Evolutionary conservation across 2,329 filamentous ascomycete genomes (phyloP).

Genomic region (Fusarium abutilonis): DNA sequence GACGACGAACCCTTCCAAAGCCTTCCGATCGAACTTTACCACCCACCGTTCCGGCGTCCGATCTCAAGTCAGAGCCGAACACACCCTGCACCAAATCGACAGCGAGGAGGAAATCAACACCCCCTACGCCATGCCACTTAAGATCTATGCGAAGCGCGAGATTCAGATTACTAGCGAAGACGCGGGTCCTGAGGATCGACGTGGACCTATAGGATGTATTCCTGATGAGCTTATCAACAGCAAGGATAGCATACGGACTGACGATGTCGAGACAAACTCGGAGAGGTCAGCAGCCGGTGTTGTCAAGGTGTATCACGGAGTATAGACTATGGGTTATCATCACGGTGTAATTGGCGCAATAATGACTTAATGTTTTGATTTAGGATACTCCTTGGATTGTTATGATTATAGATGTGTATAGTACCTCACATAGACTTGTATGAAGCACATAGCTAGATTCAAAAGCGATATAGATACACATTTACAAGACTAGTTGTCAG

Average conservation of each 20-base stretch:
- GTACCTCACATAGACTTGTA: slow-evolving; percentile 16
- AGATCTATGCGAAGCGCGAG: slow-evolving; percentile 52
- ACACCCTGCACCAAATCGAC: slow-evolving; percentile 43
- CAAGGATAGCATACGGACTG: slow-evolving; percentile 39
- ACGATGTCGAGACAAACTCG: slow-evolving; percentile 40
- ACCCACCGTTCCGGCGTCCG: slow-evolving; percentile 40
- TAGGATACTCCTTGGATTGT: slow-evolving; percentile 13
- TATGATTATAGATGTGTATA: slow-evolving; percentile 10
- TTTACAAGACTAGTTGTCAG: not conserved
- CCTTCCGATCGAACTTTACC: slow-evolving; percentile 44
- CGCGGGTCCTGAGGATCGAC: slow-evolving; percentile 35
- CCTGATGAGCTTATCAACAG: slow-evolving; percentile 28
- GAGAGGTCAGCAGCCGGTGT: slow-evolving; percentile 43
- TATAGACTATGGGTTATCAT: slow-evolving; percentile 22
- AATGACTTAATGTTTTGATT: slow-evolving; percentile 9
- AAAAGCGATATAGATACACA: slow-evolving; percentile 9
- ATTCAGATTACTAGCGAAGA: slow-evolving; percentile 45
- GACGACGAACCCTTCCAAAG: slow-evolving; percentile 41
- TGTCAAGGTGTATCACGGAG: slow-evolving; percentile 44
- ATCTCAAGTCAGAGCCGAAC: slow-evolving; percentile 38
- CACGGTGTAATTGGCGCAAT: not conserved
- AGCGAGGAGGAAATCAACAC: slow-evolving; percentile 54
- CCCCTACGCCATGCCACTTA: slow-evolving; percentile 48
- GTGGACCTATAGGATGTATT: slow-evolving; percentile 36
- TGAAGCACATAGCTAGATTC: slow-evolving; percentile 11